Conservation (phyloP, 202 grass and related monocot genomes). For the Zoysia matrella region DNA sequence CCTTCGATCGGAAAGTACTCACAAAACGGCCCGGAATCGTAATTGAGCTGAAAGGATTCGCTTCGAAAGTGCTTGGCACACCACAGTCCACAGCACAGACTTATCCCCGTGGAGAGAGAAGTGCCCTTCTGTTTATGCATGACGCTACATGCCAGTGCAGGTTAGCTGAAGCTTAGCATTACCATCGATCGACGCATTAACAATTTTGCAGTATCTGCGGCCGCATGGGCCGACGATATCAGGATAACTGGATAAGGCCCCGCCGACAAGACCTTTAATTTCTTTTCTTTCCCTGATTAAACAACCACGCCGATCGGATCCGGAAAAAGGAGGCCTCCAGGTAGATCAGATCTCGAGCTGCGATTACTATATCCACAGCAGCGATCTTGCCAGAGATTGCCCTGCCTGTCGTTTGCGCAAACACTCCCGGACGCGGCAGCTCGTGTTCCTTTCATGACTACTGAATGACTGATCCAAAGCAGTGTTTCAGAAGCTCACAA, state of each 20-base stretch:
- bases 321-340: background rate
- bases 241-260: constrained; percentile 27
- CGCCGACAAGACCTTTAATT: background rate
- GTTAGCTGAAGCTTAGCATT: constrained; percentile 2
- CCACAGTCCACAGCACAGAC: too few relatives aligned
- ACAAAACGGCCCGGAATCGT: too few relatives aligned
- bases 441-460: background rate
- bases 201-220: background rate
- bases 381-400: background rate
- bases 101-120: too few relatives aligned
- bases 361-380: background rate
- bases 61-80: too few relatives aligned
- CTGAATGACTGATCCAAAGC: background rate
- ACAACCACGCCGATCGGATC: constrained; percentile 20
- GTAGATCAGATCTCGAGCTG: constrained; percentile 5
- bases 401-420: constrained; percentile 7
- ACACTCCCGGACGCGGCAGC: background rate
- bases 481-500: background rate
- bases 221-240: constrained; percentile 1
- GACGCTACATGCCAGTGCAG: too few relatives aligned
- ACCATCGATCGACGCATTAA: background rate
- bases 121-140: too few relatives aligned
- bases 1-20: too few relatives aligned
- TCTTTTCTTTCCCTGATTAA: background rate
- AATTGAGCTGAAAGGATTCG: too few relatives aligned